A percentile compares a stretch with the other conserved stretches of the same genome.
Conservation (phyloP, 352 stramenopile genomes). For the Lagenidium sp. region DNA sequence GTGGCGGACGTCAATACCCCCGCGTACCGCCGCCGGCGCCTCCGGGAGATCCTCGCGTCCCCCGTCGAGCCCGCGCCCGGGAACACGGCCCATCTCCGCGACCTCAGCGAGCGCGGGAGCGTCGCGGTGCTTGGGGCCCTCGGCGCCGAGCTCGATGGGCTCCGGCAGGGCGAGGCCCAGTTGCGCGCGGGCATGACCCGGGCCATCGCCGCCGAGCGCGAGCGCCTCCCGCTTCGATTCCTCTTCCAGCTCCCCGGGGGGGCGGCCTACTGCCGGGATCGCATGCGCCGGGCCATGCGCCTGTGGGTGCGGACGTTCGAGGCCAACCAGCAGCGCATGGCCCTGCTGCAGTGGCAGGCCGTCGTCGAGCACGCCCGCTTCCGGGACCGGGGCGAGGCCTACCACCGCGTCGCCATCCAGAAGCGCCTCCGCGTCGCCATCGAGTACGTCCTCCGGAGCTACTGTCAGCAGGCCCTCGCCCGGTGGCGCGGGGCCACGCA, state of each 20-base stretch:
- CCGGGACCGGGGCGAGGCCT: constrained; percentile 38
- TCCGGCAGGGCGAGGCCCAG: constrained; percentile 26
- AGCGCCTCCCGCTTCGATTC: constrained; percentile 65
- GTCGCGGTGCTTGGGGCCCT: constrained; percentile 41
- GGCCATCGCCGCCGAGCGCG: constrained; percentile 46
- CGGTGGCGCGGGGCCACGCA: constrained; percentile 51
- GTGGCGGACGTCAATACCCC: constrained; percentile 25
- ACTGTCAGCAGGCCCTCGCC: constrained; percentile 42
- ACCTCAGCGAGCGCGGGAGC: constrained; percentile 33
- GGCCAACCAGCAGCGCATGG: constrained; percentile 60
- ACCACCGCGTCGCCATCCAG: constrained; percentile 46
- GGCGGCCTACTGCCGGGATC: constrained; percentile 59
- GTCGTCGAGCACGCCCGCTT: constrained; percentile 54
- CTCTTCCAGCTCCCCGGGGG: constrained; percentile 74
- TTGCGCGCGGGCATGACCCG: constrained; percentile 30
- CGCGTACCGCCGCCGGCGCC: constrained; percentile 42
- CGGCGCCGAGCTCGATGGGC: constrained; percentile 22
- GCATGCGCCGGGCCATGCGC: constrained; percentile 56
- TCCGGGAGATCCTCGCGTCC: constrained; percentile 53
- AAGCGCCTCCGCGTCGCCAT: constrained; percentile 57
- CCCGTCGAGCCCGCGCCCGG: constrained; percentile 41
- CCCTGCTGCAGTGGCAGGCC: constrained; percentile 77
- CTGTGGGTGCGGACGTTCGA: constrained; percentile 72
- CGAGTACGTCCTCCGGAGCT: constrained; percentile 55
- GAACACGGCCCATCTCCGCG: constrained; percentile 28